Evolutionary conservation across 176 grass and related monocot species (phyloP).

Genomic region (Phragmites australis): DNA sequence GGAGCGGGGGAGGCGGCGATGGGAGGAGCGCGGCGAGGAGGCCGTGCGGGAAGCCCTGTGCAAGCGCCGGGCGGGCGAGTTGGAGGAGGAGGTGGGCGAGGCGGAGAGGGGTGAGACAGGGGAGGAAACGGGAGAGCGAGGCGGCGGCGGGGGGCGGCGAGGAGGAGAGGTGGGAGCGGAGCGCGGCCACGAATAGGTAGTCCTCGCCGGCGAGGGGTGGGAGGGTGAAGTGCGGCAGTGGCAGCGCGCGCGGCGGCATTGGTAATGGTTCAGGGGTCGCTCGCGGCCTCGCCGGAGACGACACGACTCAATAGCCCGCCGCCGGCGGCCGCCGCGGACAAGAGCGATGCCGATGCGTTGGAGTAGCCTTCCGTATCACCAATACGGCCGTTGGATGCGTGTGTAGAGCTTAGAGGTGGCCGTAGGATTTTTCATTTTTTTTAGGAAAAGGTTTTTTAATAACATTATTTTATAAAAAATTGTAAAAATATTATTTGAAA

Average conservation of each 20-base stretch:
- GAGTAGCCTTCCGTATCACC: too few species aligned
- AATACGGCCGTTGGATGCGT: too few species aligned
- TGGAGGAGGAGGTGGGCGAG: slow-evolving; percentile 43
- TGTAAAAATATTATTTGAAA: too few species aligned
- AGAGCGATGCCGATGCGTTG: neutral
- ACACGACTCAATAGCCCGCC: neutral
- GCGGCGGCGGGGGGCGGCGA: slow-evolving; percentile 11
- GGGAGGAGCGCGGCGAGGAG: slow-evolving; percentile 40
- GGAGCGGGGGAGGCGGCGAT: slow-evolving; percentile 32
- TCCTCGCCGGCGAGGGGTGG: slow-evolving; percentile 58
- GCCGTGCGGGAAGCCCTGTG: slow-evolving; percentile 3
- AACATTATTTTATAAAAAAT: too few species aligned
- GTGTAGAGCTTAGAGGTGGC: too few species aligned
- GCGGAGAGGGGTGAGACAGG: slow-evolving; percentile 36
- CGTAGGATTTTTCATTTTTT: too few species aligned
- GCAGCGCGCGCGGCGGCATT: slow-evolving; percentile 32
- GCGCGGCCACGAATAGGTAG: slow-evolving; percentile 54
- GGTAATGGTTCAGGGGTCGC: neutral
- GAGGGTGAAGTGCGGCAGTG: slow-evolving; percentile 66
- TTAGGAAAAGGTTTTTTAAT: too few species aligned
- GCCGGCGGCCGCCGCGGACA: neutral
- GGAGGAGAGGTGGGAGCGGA: slow-evolving; percentile 59
- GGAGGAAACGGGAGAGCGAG: slow-evolving; percentile 42
- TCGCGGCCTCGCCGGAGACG: neutral
- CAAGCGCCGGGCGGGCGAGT: neutral